phyloP scores from a whole-genome alignment of 2,329 filamentous ascomycete genomes.

The Paracorniculantispora psalliotae region DNA sequence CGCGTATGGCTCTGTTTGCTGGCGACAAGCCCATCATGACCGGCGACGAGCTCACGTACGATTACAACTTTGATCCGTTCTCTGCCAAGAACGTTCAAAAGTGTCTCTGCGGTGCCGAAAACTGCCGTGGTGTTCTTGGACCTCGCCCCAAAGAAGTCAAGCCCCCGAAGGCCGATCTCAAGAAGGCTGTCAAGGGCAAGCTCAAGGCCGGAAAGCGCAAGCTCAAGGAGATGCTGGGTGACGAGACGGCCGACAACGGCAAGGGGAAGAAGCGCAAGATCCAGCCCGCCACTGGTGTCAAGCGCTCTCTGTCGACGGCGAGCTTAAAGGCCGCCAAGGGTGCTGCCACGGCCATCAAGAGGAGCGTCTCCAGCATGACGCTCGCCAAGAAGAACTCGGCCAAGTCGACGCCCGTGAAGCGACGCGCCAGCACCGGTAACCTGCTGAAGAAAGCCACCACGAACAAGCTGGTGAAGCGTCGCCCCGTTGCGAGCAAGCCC shows the following conservation, averaged over 20 bases:
- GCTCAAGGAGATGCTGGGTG: conserved; percentile 46
- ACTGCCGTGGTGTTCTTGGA: conserved; percentile 60
- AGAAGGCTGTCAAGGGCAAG: conserved; percentile 33
- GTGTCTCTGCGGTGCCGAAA: conserved; percentile 58
- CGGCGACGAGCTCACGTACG: conserved; percentile 93
- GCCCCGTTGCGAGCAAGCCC: not conserved
- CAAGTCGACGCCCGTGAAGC: conserved; percentile 22
- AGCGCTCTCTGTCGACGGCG: conserved; percentile 30
- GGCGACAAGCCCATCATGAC: conserved; percentile 86
- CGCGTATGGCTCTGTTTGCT: conserved; percentile 94
- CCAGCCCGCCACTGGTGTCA: conserved; percentile 28
- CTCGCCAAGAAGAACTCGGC: conserved; percentile 25
- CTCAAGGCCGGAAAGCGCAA: conserved; percentile 52
- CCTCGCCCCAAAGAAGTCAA: conserved; percentile 56
- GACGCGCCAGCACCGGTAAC: conserved; percentile 22
- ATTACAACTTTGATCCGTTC: conserved; percentile 71
- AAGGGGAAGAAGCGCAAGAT: conserved; percentile 46
- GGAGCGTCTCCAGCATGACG: conserved; percentile 29
- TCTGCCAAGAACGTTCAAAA: conserved; percentile 64
- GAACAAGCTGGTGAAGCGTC: conserved; percentile 15
- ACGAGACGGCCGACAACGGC: conserved; percentile 34
- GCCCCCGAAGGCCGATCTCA: conserved; percentile 40
- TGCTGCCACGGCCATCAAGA: conserved; percentile 33
- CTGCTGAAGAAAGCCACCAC: conserved; percentile 26
- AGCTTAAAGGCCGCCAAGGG: conserved; percentile 33